Conservation (phyloP, 805 yeast genomes). For the Wickerhamiella kazuoi region DNA sequence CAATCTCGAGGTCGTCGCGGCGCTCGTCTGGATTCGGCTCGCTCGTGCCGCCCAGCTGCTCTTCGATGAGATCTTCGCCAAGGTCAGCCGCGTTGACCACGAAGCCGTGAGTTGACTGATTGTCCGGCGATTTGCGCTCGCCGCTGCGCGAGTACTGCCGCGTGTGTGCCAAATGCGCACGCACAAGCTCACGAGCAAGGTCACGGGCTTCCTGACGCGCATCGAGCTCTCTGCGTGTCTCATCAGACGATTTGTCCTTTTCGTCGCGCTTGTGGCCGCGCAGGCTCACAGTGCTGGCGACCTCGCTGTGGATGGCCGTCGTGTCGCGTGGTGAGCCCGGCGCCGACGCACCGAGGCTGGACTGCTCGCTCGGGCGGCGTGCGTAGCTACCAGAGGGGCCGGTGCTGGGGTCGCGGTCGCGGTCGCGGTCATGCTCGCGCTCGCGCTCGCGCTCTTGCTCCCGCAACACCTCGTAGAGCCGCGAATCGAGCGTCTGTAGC, state of each 20-base stretch:
- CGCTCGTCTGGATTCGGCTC: background rate
- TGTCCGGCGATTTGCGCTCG: background rate
- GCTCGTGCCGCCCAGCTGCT: background rate
- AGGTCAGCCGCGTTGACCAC: constrained; percentile 6
- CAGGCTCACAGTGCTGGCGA: background rate
- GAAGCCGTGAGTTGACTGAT: background rate
- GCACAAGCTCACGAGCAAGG: constrained; percentile 13
- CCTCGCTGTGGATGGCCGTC: background rate
- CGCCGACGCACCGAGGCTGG: background rate
- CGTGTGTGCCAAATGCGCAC: constrained; percentile 9
- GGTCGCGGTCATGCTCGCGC: background rate
- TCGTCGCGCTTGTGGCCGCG: background rate
- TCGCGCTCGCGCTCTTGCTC: background rate
- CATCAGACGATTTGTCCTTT: background rate
- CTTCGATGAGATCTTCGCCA: constrained; percentile 5
- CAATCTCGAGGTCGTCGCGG: constrained; percentile 12
- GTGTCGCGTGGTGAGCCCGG: background rate
- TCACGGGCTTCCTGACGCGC: constrained; percentile 11
- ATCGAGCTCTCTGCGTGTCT: background rate
- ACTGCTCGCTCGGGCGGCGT: background rate
- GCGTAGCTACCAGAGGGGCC: no score
- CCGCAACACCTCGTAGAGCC: constrained; percentile 5
- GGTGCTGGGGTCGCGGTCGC: background rate
- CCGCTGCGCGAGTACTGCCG: constrained; percentile 3
- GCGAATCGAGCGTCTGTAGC: constrained; percentile 10